Evolutionary conservation across 139 green algal species (phyloP).

Genomic region (Tetraselmis chui): DNA sequence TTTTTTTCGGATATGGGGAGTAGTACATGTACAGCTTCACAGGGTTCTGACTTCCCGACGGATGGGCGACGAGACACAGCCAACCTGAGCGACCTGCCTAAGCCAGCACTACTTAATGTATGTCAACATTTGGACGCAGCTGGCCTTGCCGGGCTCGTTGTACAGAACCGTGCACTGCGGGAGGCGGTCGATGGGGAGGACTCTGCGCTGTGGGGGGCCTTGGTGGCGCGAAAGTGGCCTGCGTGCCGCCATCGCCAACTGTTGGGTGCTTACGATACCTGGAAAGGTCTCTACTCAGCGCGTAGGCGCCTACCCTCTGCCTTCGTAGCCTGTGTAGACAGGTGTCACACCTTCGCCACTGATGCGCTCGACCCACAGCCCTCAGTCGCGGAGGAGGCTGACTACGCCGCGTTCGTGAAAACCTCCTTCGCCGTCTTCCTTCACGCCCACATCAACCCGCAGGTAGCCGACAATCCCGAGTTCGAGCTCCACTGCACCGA

Average conservation of each 20-base stretch:
- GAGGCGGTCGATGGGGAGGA: background rate
- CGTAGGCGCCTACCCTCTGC: background rate
- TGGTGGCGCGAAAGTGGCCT: background rate
- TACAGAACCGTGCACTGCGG: background rate
- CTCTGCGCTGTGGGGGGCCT: background rate
- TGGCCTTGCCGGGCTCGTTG: background rate
- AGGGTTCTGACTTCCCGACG: no score
- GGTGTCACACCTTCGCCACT: background rate
- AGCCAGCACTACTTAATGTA: background rate
- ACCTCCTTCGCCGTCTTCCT: conserved; percentile 7
- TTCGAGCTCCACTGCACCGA: conserved; percentile 1
- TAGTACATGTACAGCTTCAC: no score
- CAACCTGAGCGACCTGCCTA: background rate
- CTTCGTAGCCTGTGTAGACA: background rate
- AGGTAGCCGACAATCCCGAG: background rate
- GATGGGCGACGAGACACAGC: no score
- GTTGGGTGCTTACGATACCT: conserved; percentile 6
- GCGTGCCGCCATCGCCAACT: background rate
- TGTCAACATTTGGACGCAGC: background rate
- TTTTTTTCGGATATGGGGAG: no score
- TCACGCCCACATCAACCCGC: background rate
- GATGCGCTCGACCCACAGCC: background rate
- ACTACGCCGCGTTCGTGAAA: background rate
- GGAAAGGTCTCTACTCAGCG: conserved; percentile 2
- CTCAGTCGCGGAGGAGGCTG: background rate